Evolutionary conservation across 345 rosid genomes (phyloP).

Genomic region (Physaria fendleri): DNA sequence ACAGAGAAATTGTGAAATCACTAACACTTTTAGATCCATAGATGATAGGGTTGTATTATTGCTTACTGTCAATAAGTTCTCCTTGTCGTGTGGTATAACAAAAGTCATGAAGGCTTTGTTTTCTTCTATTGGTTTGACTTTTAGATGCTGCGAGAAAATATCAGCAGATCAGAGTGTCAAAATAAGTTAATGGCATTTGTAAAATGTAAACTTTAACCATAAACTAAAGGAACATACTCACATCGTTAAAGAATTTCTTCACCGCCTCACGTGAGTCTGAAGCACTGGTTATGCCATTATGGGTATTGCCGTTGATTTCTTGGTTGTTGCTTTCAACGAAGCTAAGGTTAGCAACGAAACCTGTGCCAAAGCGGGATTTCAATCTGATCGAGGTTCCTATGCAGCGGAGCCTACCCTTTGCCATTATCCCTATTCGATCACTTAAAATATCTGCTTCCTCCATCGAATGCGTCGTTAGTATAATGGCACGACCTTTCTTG

Average conservation of each 20-base stretch:
- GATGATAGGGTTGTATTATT: not conserved
- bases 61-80: conserved; percentile 56
- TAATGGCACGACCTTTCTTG: conserved; percentile 77
- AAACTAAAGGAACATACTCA: conserved; percentile 32
- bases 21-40: not conserved
- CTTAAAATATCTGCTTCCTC: conserved; percentile 91
- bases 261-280: conserved; percentile 42
- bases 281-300: conserved; percentile 27
- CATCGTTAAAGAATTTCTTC: conserved; percentile 66
- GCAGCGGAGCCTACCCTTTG: conserved; percentile 90
- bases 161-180: not conserved
- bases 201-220: not conserved
- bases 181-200: not conserved
- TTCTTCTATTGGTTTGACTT: conserved; percentile 62
- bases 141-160: conserved; percentile 46
- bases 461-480: conserved; percentile 90
- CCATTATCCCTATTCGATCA: conserved; percentile 92
- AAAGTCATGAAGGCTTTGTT: conserved; percentile 63
- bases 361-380: conserved; percentile 85
- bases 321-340: conserved; percentile 43
- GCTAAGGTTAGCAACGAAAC: conserved; percentile 74
- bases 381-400: conserved; percentile 82
- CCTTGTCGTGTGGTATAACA: conserved; percentile 79
- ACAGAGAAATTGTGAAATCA: not conserved
- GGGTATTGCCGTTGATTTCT: conserved; percentile 21